Conservation (phyloP, 768 basidiomycete genomes). For the Pisolithus albus region DNA sequence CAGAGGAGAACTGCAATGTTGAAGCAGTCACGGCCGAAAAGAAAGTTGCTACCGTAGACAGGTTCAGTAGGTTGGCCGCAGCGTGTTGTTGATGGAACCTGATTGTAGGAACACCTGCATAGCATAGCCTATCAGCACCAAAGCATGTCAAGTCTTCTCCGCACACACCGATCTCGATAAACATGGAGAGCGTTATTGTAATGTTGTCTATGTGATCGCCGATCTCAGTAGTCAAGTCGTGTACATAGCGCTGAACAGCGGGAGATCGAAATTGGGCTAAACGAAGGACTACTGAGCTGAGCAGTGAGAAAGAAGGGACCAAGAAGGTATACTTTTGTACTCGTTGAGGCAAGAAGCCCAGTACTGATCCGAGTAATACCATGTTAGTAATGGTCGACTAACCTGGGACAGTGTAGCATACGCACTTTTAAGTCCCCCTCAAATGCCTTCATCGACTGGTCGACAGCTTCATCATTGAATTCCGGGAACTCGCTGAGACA, state of each 20-base stretch:
- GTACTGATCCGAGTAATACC: conserved; percentile 30
- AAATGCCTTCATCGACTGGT: conserved; percentile 42
- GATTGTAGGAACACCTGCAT: conserved; percentile 46
- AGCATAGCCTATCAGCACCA: conserved; percentile 22
- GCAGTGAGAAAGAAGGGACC: neutral
- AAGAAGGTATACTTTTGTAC: conserved; percentile 34
- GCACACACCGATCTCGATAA: conserved; percentile 47
- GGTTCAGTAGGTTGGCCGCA: conserved; percentile 41
- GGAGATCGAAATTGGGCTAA: conserved; percentile 46
- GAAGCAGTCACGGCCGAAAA: conserved; percentile 49
- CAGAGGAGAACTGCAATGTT: conserved; percentile 43
- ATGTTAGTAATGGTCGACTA: conserved; percentile 7
- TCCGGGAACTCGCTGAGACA: conserved; percentile 53
- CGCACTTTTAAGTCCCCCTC: conserved; percentile 45
- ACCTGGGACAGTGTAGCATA: conserved; percentile 1
- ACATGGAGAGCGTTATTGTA: conserved; percentile 42
- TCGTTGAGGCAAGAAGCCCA: conserved; percentile 46
- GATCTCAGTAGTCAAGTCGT: conserved; percentile 45
- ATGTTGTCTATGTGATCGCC: conserved; percentile 50
- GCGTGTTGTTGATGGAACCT: conserved; percentile 49
- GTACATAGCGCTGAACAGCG: conserved; percentile 49
- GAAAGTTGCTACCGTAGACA: conserved; percentile 49
- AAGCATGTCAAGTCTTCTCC: conserved; percentile 9
- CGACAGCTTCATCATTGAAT: conserved; percentile 47
- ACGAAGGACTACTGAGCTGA: conserved; percentile 6